phyloP scores from a whole-genome alignment of 139 green algal species.

The Desmodesmus armatus region DNA sequence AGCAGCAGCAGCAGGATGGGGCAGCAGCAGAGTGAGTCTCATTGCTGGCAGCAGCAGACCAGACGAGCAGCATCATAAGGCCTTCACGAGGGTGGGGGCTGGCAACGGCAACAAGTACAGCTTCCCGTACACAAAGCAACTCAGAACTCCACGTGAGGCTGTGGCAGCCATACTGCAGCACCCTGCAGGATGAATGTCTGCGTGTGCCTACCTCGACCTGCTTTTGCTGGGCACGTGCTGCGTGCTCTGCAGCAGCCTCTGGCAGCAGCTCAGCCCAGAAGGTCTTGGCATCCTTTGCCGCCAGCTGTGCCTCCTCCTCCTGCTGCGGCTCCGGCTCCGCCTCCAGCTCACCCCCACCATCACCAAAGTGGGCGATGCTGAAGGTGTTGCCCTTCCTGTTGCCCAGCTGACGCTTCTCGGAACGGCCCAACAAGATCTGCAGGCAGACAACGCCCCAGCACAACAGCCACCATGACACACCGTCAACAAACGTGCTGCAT shows the following conservation, averaged over 20 bases:
- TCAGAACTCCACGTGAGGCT: no score
- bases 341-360: not conserved
- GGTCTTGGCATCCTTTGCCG: conserved; percentile 1
- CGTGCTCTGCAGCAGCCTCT: conserved; percentile 60
- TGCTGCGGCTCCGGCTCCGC: not conserved
- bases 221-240: conserved; percentile 26
- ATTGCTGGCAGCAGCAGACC: not conserved
- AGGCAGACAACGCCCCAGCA: not conserved
- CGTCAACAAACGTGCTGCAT: no score
- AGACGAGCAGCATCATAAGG: not conserved
- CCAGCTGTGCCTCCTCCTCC: not conserved
- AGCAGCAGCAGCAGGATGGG: not conserved
- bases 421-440: conserved; percentile 85
- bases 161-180: no score
- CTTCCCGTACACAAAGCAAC: no score
- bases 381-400: conserved; percentile 85
- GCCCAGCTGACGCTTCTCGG: conserved; percentile 90
- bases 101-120: no score
- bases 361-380: conserved; percentile 79
- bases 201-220: not conserved
- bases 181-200: no score
- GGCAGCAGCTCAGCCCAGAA: conserved; percentile 81
- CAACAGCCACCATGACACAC: no score
- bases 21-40: not conserved
- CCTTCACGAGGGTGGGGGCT: not conserved